These are phyloP conservation scores for Pulveroboletus ravenelii DNA, from an alignment of 768 basidiomycete species.

Conservation along the genomic window DNA sequence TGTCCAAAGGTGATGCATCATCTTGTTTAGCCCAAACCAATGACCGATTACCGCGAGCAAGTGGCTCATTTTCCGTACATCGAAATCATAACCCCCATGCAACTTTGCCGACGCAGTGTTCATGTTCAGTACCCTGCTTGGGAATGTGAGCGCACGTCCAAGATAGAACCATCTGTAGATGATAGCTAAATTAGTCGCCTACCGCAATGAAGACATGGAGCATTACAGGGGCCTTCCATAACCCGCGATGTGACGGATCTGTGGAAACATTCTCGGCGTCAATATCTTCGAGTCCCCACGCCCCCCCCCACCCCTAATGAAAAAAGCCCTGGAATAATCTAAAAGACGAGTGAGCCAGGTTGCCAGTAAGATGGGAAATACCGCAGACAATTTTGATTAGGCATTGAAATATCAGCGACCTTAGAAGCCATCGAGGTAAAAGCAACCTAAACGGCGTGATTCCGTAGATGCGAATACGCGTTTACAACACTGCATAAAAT, in stretches of 20 bases:
- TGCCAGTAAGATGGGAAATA: no score
- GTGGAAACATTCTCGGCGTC: neutral
- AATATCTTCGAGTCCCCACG: neutral
- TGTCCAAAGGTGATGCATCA: conserved; percentile 1
- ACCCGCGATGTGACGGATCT: neutral
- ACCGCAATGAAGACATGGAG: neutral
- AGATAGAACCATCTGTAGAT: neutral
- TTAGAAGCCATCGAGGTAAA: conserved; percentile 16
- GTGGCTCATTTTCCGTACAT: neutral
- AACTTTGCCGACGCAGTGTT: neutral
- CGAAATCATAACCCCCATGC: neutral
- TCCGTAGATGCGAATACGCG: conserved; percentile 1
- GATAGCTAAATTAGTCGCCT: neutral
- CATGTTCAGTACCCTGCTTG: neutral
- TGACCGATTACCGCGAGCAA: neutral
- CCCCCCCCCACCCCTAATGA: neutral
- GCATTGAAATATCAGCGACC: conserved; percentile 3
- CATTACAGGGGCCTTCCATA: neutral
- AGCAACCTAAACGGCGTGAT: conserved; percentile 11
- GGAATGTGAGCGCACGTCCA: neutral
- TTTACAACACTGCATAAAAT: conserved; percentile 2
- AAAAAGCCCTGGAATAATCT: conserved; percentile 7
- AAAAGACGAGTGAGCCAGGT: neutral
- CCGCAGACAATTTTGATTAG: neutral
- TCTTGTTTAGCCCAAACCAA: neutral